Evolutionary conservation across 768 basidiomycete species (phyloP), one percentile per base, ranked within the genome.

Genomic region (Termitomyces sp.): DNA sequence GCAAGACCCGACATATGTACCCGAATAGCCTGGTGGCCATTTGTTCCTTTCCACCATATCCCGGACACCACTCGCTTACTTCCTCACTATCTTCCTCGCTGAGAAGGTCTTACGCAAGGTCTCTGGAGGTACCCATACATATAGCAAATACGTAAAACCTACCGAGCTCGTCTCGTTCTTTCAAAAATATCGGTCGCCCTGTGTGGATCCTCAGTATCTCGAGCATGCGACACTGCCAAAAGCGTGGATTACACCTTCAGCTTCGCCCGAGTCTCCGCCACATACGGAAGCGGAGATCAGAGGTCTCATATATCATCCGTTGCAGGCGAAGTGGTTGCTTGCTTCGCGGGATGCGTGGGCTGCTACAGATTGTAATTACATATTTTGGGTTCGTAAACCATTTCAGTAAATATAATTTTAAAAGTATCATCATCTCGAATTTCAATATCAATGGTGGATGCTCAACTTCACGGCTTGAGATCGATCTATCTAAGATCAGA

Each of bases 31-130:
- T 12, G 94, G 94, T 6, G 96, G 97, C 3, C 93, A 96, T 66
- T 82, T 99, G 18, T 90, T 98, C 77, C 79, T 99, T 38, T 98
- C 95, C 13, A 98, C 96, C 14, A 90, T 99, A 61, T 86, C 96
- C 0, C 90, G 97, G 40, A 81, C 80, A 38, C 74, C 79, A 4
- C 73, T 81, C 33, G 70, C 80, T 12, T 80, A 81, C 59, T 69
- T 75, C 58, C 75, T 81, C 48, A 81, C 79, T 10, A 80, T 81
- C 57, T 65, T 81, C 63, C 62, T 92, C 35, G 96, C 95, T 1
- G 96, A 99, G 71, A 75, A 91, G 46, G 69, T 94, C 58, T 76
- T 95, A 16, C 78, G 87, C 3, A 80, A 90, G 66, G 97, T 98
- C 53, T 75, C 88, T 0, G 80, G 78, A 3, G 94, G 95, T 9